Base-by-base conservation (phyloP, 371 early-diverging fungal genomes). In the Apophysomyces trapeziformis region DNA sequence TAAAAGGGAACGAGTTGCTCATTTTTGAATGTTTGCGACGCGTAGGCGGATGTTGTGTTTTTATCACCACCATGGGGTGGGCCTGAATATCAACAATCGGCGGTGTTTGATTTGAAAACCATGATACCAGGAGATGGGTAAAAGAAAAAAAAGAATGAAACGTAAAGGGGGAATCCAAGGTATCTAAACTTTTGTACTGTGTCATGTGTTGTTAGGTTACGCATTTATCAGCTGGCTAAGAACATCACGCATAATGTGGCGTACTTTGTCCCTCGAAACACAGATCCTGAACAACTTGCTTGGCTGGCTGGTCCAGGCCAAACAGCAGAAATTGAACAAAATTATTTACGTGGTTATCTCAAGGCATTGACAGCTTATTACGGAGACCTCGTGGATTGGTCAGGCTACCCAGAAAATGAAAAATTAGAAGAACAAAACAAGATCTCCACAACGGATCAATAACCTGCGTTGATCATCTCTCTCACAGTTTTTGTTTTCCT, bases 51-150 rank as follows among this genome's bases (percentile, higher is more conserved):
- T 70, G 91, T 85, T 0, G 91, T 97, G 4, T 98, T 96, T 65
- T 67, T 97, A 67, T 95, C 95, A 45, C 97, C 98, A 56, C 97
- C 98, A 16, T 98, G 97, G 97, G 97, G 97, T 57, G 97, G 96
- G 12, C 84, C 84, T 11, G 65, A 71, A 36, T 82, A 84, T 64
- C 50, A 68, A 16, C 56, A 66, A 7, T 64, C 74, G 16, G 72
- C 76, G 1, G 69, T 64, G 0, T 95, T 85, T 82, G 87, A 93
- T 78, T 71, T 95, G 13, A 82, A 87, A 62, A 76, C 83, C 26
- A 91, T 92, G 88, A 86, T 88, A 64, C 89, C 90, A 16, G 80
- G 92, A 57, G 84, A 92, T 67, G 93, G 92, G 92, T 92, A 86
- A 69, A 26, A 26, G 2, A 26, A 3, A 26, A 3, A 26, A 26